Percentiles rank a stretch among this genome's conserved stretches.
These are phyloP conservation scores for Zalaria obscura DNA, from an alignment of 2,329 filamentous ascomycete genomes.

Conservation along the genomic window DNA sequence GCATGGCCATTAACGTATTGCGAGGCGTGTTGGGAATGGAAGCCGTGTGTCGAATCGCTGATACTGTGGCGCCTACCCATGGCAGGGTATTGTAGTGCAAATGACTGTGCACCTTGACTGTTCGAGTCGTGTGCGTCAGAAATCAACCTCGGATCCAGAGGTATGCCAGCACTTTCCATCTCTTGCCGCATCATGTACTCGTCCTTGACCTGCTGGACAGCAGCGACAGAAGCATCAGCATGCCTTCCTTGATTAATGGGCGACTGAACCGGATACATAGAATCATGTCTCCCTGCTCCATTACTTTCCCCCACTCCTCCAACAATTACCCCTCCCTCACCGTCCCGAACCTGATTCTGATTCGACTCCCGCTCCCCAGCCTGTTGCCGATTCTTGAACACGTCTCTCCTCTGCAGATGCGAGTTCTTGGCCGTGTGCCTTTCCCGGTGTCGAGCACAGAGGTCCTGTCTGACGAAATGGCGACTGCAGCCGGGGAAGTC, in stretches of 20 bases:
- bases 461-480: conserved; percentile 83
- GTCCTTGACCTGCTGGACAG: no score
- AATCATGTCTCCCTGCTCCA: no score
- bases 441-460: conserved; percentile 55
- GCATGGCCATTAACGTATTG: no score
- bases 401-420: conserved; percentile 58
- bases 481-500: conserved; percentile 83
- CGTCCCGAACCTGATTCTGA: no score
- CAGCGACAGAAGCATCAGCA: no score
- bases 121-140: background rate
- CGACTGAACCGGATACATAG: no score
- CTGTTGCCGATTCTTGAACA: background rate
- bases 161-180: background rate
- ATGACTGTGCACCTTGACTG: background rate
- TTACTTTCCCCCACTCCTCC: no score
- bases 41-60: background rate
- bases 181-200: no score
- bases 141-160: background rate
- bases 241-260: no score
- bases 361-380: no score
- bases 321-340: no score
- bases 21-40: no score
- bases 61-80: background rate
- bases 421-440: conserved; percentile 50
- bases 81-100: background rate